Conservation (phyloP, 768 basidiomycete species). For the Rubroboletus satanas region DNA sequence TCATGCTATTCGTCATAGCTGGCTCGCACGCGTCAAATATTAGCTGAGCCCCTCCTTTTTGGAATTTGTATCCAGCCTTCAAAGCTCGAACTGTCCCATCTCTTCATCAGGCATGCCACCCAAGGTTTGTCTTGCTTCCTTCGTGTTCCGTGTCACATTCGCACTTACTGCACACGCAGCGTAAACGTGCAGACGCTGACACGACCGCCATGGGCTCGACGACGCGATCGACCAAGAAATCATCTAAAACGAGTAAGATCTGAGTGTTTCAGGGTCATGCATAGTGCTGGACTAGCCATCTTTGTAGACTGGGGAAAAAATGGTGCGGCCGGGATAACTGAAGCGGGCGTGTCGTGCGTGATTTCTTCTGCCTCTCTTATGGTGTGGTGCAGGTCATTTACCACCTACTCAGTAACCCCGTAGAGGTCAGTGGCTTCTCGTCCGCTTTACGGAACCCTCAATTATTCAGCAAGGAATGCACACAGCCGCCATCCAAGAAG, state of each 20-base stretch:
- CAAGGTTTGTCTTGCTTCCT: constrained; percentile 27
- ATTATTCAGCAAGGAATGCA: constrained; percentile 6
- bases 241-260: constrained; percentile 35
- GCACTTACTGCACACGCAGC: constrained; percentile 35
- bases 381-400: constrained; percentile 4
- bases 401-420: constrained; percentile 15
- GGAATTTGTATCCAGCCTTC: constrained; percentile 5
- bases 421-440: constrained; percentile 25
- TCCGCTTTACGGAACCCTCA: neutral
- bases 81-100: neutral
- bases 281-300: neutral
- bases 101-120: constrained; percentile 32
- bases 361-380: neutral
- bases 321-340: constrained; percentile 4
- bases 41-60: constrained; percentile 8
- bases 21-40: constrained; percentile 24
- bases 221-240: constrained; percentile 46
- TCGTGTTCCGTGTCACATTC: constrained; percentile 1
- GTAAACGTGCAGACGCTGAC: constrained; percentile 53
- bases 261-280: constrained; percentile 15
- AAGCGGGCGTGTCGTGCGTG: constrained; percentile 25
- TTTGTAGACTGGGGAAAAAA: constrained; percentile 17
- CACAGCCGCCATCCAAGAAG: constrained; percentile 39
- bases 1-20: neutral
- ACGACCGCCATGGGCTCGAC: constrained; percentile 27